phyloP scores from a whole-genome alignment of 1,139 yeast genomes.

The Yamadazyma blattariae region DNA sequence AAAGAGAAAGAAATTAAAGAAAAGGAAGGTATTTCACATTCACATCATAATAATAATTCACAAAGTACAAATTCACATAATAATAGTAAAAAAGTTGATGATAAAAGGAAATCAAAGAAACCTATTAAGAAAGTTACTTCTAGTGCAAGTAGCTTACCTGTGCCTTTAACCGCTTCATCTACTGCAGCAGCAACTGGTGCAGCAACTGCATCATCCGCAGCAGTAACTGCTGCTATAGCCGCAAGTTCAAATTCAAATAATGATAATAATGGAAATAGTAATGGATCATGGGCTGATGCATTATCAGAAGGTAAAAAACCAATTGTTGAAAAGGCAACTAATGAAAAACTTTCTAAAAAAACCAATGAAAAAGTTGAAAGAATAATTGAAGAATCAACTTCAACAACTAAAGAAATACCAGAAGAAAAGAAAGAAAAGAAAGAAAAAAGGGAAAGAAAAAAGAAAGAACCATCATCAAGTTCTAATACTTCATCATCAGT shows the following conservation, averaged over 20 bases:
- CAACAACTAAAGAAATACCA: not conserved
- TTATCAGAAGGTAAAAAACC: conserved; percentile 38
- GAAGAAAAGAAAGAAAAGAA: conserved; percentile 25
- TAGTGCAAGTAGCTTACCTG: too few species aligned
- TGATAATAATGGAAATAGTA: conserved; percentile 12
- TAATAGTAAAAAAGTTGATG: conserved; percentile 1
- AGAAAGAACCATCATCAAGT: not conserved
- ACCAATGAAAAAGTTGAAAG: conserved; percentile 10
- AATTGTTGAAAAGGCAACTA: conserved; percentile 8
- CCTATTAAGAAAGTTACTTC: conserved; percentile 6
- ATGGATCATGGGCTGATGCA: conserved; percentile 53
- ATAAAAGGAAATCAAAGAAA: conserved; percentile 6
- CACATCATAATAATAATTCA: not conserved
- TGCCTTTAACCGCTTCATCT: too few species aligned
- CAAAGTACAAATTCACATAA: not conserved
- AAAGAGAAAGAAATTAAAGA: conserved; percentile 2
- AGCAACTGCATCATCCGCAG: not conserved
- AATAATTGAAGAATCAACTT: conserved; percentile 10
- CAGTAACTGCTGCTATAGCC: not conserved
- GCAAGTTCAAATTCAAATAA: not conserved
- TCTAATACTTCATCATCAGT: not conserved
- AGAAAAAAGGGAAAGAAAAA: conserved; percentile 15
- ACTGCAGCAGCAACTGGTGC: not conserved
- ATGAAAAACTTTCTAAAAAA: conserved; percentile 16
- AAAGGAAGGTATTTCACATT: not conserved